Evolutionary conservation across 1,284 basidiomycete genomes (phyloP).

Genomic region (Mycena sp.): DNA sequence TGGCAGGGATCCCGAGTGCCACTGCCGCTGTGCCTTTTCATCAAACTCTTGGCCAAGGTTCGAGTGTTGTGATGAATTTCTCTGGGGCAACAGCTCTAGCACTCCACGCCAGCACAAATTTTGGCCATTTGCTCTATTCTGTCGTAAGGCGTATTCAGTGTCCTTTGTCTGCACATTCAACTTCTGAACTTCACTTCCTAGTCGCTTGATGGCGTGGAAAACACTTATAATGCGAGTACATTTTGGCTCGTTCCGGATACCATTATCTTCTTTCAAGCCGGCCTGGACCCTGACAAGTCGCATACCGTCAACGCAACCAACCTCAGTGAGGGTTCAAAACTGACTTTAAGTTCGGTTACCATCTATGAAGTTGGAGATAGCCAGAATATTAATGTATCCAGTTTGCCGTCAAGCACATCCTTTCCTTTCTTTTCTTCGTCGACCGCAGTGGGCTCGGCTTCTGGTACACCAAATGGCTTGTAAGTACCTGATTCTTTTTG

Average conservation of each 20-base stretch:
- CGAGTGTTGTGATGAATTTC: conserved; percentile 14
- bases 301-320: conserved; percentile 15
- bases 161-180: not conserved
- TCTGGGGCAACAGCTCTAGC: conserved; percentile 4
- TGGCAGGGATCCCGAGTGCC: conserved; percentile 9
- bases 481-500: not conserved
- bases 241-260: conserved; percentile 11
- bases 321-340: conserved; percentile 2
- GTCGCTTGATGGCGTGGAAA: conserved; percentile 4
- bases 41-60: conserved; percentile 2
- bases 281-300: conserved; percentile 4
- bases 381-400: not conserved
- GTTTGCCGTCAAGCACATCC: not conserved
- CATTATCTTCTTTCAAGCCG: conserved; percentile 11
- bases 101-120: conserved; percentile 12
- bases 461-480: not conserved
- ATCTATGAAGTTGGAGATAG: not conserved
- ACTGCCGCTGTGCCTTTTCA: conserved; percentile 16
- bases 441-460: too few relatives aligned
- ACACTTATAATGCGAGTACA: conserved; percentile 16
- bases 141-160: conserved; percentile 8
- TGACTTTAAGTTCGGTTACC: conserved; percentile 8
- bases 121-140: conserved; percentile 15
- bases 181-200: not conserved
- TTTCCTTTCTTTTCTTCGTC: too few relatives aligned